phyloP scores from a whole-genome alignment of 2,329 filamentous ascomycete species.

The Colletotrichum somersetense region DNA sequence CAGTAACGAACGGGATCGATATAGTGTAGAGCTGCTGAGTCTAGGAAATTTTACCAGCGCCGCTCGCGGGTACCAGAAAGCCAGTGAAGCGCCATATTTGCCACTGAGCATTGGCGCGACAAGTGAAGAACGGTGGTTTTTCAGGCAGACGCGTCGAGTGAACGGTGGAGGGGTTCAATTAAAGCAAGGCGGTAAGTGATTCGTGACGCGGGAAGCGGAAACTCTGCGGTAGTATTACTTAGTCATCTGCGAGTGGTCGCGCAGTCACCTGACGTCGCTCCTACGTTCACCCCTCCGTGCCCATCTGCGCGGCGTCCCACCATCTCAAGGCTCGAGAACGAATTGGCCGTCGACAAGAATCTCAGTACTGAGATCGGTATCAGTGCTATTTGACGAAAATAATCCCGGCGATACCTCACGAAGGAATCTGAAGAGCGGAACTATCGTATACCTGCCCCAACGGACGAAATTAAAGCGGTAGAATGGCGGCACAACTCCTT shows the following conservation, averaged over 20 bases:
- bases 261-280: slow-evolving; percentile 49
- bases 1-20: neutral
- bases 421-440: neutral
- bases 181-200: slow-evolving; percentile 4
- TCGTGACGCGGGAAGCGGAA: slow-evolving; percentile 17
- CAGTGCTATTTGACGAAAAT: slow-evolving; percentile 1
- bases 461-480: slow-evolving; percentile 1
- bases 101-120: slow-evolving; percentile 50
- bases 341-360: slow-evolving; percentile 24
- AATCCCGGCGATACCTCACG: slow-evolving; percentile 13
- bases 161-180: slow-evolving; percentile 26
- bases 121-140: slow-evolving; percentile 19
- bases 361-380: slow-evolving; percentile 8
- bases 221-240: slow-evolving; percentile 44
- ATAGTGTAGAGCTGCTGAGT: neutral
- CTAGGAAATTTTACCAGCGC: slow-evolving; percentile 42
- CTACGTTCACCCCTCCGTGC: slow-evolving; percentile 35
- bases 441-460: neutral
- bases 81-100: slow-evolving; percentile 51
- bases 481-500: slow-evolving; percentile 80
- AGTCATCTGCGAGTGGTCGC: slow-evolving; percentile 50
- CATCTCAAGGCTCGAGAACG: slow-evolving; percentile 31
- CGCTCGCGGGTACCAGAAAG: slow-evolving; percentile 44
- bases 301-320: slow-evolving; percentile 11
- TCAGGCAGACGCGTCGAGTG: slow-evolving; percentile 51